A percentile compares a stretch with the other conserved stretches of the same genome.
Evolutionary conservation across 495 filamentous ascomycete species (phyloP).

Genomic region (Jackrogersella minutella): DNA sequence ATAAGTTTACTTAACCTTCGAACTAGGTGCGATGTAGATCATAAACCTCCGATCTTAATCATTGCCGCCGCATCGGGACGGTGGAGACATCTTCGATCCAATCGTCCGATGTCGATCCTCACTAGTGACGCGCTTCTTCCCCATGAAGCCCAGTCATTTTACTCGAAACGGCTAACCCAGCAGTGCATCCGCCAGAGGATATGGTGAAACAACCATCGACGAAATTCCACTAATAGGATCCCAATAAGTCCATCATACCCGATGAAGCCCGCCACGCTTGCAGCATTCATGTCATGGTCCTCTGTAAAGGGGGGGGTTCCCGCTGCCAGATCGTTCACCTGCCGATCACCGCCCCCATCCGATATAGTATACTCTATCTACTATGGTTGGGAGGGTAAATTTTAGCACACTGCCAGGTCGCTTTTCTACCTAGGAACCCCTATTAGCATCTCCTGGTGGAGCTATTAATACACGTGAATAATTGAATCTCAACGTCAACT

Average conservation of each 20-base stretch:
- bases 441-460: no score
- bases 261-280: not conserved
- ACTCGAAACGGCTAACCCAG: slow-evolving; percentile 4
- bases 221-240: slow-evolving; percentile 8
- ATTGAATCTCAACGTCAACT: no score
- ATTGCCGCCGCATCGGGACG: slow-evolving; percentile 1
- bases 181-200: not conserved
- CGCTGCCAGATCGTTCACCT: not conserved
- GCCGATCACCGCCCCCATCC: not conserved
- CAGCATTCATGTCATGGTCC: slow-evolving; percentile 8
- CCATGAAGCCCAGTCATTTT: not conserved
- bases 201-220: not conserved
- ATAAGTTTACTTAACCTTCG: no score
- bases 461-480: no score
- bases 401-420: no score
- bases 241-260: not conserved
- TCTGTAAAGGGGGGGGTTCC: no score
- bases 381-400: not conserved
- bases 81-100: slow-evolving; percentile 4
- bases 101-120: slow-evolving; percentile 9
- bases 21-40: no score
- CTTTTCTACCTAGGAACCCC: no score
- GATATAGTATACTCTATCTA: not conserved
- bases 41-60: not conserved
- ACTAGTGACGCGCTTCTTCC: slow-evolving; percentile 1